A percentile compares a stretch with the other conserved stretches of the same genome.
These are phyloP conservation scores for Colletotrichum theobromicola DNA, from an alignment of 2,329 filamentous ascomycete genomes.

Conservation along the genomic window DNA sequence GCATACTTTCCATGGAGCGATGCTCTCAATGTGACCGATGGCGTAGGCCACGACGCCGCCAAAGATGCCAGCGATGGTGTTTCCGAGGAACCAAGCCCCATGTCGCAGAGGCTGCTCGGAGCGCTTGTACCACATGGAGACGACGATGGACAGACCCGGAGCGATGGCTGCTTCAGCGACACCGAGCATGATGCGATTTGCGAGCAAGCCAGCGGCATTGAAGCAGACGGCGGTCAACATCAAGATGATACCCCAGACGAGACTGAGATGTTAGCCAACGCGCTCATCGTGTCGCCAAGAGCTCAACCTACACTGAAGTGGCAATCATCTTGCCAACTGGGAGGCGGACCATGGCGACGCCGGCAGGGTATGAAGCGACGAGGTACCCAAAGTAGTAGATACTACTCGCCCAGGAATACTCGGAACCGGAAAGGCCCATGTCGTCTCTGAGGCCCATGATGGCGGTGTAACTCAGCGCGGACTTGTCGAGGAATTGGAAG, in stretches of 20 bases:
- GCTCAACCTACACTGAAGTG: neutral
- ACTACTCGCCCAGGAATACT: conserved; percentile 56
- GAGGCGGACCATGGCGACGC: conserved; percentile 53
- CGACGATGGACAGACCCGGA: conserved; percentile 32
- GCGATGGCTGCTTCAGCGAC: conserved; percentile 34
- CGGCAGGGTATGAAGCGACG: conserved; percentile 30
- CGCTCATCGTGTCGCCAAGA: accelerated
- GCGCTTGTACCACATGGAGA: conserved; percentile 39
- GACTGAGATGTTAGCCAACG: neutral
- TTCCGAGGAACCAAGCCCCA: conserved; percentile 38
- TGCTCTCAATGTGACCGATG: conserved; percentile 30
- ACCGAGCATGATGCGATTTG: conserved; percentile 37
- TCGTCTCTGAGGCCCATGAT: conserved; percentile 49
- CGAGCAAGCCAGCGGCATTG: conserved; percentile 30
- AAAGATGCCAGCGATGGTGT: conserved; percentile 32
- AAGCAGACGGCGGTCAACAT: conserved; percentile 29
- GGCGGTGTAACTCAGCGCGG: conserved; percentile 43
- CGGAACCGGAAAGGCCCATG: conserved; percentile 48
- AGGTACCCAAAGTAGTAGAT: conserved; percentile 61
- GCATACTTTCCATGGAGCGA: neutral
- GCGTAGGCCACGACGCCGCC: conserved; percentile 33
- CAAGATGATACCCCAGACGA: conserved; percentile 26
- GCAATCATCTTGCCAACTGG: conserved; percentile 31
- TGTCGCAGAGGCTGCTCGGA: conserved; percentile 35
- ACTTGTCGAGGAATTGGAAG: conserved; percentile 11